Evolutionary conservation across 2,329 filamentous ascomycete species (phyloP), one percentile per base, ranked within the genome.

Genomic region (Penicillium olsonii): DNA sequence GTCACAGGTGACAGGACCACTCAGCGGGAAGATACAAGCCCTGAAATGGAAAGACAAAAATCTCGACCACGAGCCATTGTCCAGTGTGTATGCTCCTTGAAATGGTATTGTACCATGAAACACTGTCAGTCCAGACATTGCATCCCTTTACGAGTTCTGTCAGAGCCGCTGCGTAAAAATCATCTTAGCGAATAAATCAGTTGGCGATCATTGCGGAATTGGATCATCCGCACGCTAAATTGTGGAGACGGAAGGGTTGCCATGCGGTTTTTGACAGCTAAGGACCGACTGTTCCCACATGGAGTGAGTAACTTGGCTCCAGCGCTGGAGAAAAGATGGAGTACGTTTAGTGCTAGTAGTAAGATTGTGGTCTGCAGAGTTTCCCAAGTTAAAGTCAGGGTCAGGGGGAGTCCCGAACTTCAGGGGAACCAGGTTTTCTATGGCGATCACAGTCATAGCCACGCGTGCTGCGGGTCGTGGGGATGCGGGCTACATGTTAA

Each of bases 201-300:
- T 12, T 37, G 46, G n/a, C 46, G 46, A 49, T 49, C 35, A 27
- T 14, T 27, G 35, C 35, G 38, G 24, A 24, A 45, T 35, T 35
- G 33, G n/a, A 39, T 26, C 27, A 35, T 17, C 46, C 17, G 19
- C 17, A 35, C 20, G 18, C 41, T 49, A 49, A 42, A 11, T 12
- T 35, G 47, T 45, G 47, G 47, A 29, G 37, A 20, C 42, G 2
- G 7, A 9, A 34, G 15, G 35, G 27, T 40, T 49, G 42, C 24
- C 27, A 45, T 40, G 42, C 20, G 31, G 35, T 3, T 27, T 31
- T 40, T 45, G 47, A 45, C 42, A 49, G 46, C 22, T 22, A 40
- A 35, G 22, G 27, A 29, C 22, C 20, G 17, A 45, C 35, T 24
- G 45, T 22, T 20, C 20, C 29, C 29, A 31, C 29, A 31, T 31